Evolutionary conservation across 805 yeast genomes (phyloP), one percentile per base, ranked within the genome.

Genomic region (Komagataella kurtzmanii): DNA sequence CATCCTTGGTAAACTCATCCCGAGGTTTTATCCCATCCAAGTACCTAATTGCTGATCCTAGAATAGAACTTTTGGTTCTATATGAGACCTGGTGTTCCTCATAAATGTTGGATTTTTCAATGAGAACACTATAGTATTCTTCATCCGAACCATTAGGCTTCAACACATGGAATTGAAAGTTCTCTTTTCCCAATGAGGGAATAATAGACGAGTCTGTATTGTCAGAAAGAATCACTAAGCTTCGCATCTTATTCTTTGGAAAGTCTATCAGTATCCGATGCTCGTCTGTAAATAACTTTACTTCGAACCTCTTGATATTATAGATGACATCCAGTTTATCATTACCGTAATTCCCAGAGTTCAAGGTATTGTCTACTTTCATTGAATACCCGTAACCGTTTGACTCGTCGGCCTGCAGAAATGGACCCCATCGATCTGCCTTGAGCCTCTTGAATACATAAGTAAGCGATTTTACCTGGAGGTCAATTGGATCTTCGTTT

Each of bases 231-330:
- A 84, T 71, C 56, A 85, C 74, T 58, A 77, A 62, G 1, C 85
- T 69, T 51, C 91, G 68, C 62, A 81, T 83, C 63, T 78, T 77
- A 68, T 84, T 84, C 59, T 81, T 82, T 48, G 70, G 61, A 74
- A 80, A 84, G 60, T 84, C 90, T 17, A 81, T 72, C 52, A 82
- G 67, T 10, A 84, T 79, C 23, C 89, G 69, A 60, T 83, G 81
- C 52, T 81, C 82, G 61, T 83, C 87, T 12, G 65, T 55, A n/a
- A 69, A 52, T 46, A 83, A 54, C 6, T 65, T 55, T 7, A 59
- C 54, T 49, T 71, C 69, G 57, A 84, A 79, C 43, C 61, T 70
- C 0, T 55, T 50, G 46, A 70, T 63, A 60, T 81, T 80, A 60
- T 82, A 84, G 56, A 77, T 68, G 12, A 63, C 55, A 59, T 84